These are phyloP conservation scores for Citrullus amarus DNA, from an alignment of 306 rosid species.

Conservation along the genomic window DNA sequence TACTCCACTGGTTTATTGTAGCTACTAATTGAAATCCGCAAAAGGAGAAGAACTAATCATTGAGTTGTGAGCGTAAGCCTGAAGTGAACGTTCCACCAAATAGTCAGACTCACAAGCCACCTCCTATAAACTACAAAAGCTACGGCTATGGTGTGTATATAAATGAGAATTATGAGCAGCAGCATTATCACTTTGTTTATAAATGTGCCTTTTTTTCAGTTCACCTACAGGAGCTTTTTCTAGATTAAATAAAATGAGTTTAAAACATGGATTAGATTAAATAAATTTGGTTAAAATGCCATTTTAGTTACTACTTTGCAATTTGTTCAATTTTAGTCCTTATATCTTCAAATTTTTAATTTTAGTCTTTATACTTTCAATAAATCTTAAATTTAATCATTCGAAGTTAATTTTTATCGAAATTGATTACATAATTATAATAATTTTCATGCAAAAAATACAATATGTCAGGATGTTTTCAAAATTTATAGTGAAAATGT, in stretches of 20 bases:
- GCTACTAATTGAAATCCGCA: neutral
- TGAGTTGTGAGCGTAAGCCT: slow-evolving; percentile 1
- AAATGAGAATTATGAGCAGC: neutral
- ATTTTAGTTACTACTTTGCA: too few species aligned
- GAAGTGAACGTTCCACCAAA: slow-evolving; percentile 7
- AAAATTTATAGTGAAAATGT: too few species aligned
- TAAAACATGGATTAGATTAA: neutral
- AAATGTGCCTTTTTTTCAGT: neutral
- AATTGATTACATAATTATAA: too few species aligned
- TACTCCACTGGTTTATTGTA: neutral
- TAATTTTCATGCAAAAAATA: too few species aligned
- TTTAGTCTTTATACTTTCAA: too few species aligned
- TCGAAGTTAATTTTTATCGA: too few species aligned
- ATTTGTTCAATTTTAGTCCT: too few species aligned
- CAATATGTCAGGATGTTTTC: too few species aligned
- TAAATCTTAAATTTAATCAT: too few species aligned
- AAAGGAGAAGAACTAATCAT: neutral
- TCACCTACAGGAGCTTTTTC: neutral
- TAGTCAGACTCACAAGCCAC: neutral
- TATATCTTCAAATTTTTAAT: too few species aligned
- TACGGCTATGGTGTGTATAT: neutral
- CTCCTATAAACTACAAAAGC: neutral
- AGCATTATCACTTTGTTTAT: neutral
- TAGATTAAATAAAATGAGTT: neutral
- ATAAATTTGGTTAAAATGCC: too few species aligned